Conservation (phyloP, 805 yeast genomes). For the Metschnikowia proteae region DNA sequence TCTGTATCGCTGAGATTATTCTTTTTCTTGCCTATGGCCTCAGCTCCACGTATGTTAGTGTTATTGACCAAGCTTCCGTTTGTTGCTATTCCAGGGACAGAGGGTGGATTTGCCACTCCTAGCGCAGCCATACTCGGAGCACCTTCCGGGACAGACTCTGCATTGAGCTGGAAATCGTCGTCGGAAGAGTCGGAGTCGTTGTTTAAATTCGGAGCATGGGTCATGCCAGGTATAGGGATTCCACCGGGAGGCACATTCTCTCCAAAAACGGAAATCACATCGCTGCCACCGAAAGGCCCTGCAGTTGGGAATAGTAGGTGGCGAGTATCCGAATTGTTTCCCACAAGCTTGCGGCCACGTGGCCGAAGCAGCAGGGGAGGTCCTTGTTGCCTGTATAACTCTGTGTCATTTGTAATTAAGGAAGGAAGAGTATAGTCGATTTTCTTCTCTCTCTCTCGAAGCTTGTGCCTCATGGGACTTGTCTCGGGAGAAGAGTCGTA, state of each 20-base stretch:
- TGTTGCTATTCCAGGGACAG: background rate
- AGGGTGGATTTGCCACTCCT: background rate
- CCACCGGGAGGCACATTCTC: conserved; percentile 54
- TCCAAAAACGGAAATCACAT: conserved; percentile 80
- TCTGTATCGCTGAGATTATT: conserved; percentile 80
- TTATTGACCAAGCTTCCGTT: conserved; percentile 17
- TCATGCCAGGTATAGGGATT: conserved; percentile 35
- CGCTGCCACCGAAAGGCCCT: conserved; percentile 98
- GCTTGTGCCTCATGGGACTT: conserved; percentile 41
- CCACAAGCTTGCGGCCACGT: conserved; percentile 26
- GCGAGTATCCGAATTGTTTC: conserved; percentile 45
- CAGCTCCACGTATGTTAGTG: conserved; percentile 33
- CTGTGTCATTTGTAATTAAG: conserved; percentile 51
- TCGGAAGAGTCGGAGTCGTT: conserved; percentile 61
- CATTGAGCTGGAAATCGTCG: conserved; percentile 44
- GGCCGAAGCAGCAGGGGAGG: conserved; percentile 23
- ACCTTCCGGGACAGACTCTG: background rate
- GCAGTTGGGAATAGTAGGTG: conserved; percentile 86
- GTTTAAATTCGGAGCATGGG: conserved; percentile 31
- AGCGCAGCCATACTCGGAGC: conserved; percentile 25
- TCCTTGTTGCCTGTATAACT: conserved; percentile 9
- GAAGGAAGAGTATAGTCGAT: conserved; percentile 84
- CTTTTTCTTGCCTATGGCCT: conserved; percentile 40
- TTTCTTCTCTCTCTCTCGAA: conserved; percentile 48
- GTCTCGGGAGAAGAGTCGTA: conserved; percentile 57